Conservation (phyloP, 306 rosid genomes). For the Hippophae tibetana region DNA sequence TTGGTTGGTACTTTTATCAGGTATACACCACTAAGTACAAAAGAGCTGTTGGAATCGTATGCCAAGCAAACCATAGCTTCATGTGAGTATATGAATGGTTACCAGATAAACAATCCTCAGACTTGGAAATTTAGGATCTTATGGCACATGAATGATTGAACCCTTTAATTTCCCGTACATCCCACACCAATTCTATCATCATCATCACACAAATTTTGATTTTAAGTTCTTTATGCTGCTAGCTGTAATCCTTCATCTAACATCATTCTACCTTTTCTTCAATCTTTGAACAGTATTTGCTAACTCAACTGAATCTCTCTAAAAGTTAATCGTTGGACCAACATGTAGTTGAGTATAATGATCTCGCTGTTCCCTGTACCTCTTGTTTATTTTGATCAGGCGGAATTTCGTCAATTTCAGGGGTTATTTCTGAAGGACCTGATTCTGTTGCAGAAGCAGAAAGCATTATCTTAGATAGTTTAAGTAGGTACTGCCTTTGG, state of each 20-base stretch:
- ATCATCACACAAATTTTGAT: no score
- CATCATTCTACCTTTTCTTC: no score
- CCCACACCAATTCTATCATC: no score
- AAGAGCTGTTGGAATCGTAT: constrained; percentile 68
- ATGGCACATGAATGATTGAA: background rate
- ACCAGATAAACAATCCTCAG: background rate
- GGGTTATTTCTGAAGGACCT: constrained; percentile 65
- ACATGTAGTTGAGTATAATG: background rate
- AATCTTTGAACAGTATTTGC: no score
- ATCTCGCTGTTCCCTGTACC: constrained; percentile 1
- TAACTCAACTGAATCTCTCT: no score
- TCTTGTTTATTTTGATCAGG: background rate
- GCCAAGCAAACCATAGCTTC: constrained; percentile 68
- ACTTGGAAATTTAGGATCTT: background rate
- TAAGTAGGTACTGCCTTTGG: constrained; percentile 57
- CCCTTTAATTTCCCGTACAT: no score
- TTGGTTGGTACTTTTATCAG: constrained; percentile 40
- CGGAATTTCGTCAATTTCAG: constrained; percentile 45
- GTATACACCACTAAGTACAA: constrained; percentile 70
- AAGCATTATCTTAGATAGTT: constrained; percentile 67
- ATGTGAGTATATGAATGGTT: constrained; percentile 37
- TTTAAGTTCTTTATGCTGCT: no score
- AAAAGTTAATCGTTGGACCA: background rate
- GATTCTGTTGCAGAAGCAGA: constrained; percentile 73
- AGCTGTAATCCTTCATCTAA: no score